Evolutionary conservation across 176 grass and related monocot genomes (phyloP).

Genomic region (Luzula sylvatica): DNA sequence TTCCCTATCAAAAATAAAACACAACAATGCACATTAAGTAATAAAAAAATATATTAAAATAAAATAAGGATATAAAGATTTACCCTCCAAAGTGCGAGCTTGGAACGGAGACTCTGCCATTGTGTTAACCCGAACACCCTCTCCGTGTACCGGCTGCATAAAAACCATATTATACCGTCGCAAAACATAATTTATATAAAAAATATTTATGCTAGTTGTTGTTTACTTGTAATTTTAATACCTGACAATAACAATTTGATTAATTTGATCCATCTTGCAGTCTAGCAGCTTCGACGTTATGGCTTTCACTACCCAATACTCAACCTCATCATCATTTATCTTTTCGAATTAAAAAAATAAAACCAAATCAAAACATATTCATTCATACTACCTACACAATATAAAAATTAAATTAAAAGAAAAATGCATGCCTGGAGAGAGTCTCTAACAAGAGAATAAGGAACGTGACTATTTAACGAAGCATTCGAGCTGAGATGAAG

Average conservation of each 20-base stretch:
- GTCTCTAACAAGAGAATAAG: constrained; percentile 68
- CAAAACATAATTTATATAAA: too few relatives aligned
- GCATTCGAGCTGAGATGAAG: constrained; percentile 58
- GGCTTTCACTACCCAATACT: constrained; percentile 92
- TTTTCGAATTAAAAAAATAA: constrained; percentile 16
- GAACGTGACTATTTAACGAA: constrained; percentile 42
- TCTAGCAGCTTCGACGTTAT: constrained; percentile 65
- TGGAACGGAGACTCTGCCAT: constrained; percentile 72
- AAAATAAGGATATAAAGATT: neutral
- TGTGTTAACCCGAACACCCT: constrained; percentile 60
- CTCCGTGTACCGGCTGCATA: constrained; percentile 61
- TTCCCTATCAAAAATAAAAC: constrained; percentile 36
- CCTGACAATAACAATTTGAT: constrained; percentile 59
- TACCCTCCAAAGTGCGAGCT: constrained; percentile 88
- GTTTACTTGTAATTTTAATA: too few relatives aligned
- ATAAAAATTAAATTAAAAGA: too few relatives aligned
- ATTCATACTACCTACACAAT: too few relatives aligned
- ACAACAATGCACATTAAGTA: neutral
- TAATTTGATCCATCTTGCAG: constrained; percentile 85
- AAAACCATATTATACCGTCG: neutral
- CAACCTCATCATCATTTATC: constrained; percentile 87
- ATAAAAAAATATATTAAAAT: neutral
- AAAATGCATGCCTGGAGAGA: constrained; percentile 43
- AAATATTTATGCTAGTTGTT: too few relatives aligned
- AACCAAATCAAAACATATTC: too few relatives aligned